Evolutionary conservation across 257 asterid genomes (phyloP).

Genomic region (Solanum pennellii): DNA sequence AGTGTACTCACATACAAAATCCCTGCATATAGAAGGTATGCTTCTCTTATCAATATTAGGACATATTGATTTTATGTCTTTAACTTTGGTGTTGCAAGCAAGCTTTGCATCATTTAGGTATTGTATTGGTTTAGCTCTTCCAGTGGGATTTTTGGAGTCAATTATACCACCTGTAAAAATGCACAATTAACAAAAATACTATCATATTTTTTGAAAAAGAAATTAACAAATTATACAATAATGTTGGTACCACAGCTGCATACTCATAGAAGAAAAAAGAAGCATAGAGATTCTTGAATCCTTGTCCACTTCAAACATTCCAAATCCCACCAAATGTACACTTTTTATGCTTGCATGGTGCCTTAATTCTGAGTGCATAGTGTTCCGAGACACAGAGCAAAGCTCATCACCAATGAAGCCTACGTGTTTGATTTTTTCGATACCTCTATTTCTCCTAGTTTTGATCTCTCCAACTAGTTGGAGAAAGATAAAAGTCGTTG

Average conservation of each 20-base stretch:
- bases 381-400: too few species aligned
- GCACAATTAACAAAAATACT: too few species aligned
- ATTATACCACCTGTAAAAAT: slow-evolving; percentile 21
- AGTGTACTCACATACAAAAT: slow-evolving; percentile 36
- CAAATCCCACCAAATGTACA: slow-evolving; percentile 47
- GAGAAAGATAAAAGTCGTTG: too few species aligned
- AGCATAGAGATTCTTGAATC: slow-evolving; percentile 22
- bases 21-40: slow-evolving; percentile 38
- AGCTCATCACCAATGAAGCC: too few species aligned
- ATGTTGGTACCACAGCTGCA: slow-evolving; percentile 20
- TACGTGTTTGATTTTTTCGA: too few species aligned
- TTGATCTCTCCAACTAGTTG: too few species aligned
- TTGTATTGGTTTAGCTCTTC: slow-evolving; percentile 10
- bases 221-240: not conserved
- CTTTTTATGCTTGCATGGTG: slow-evolving; percentile 18
- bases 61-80: not conserved
- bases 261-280: slow-evolving; percentile 33
- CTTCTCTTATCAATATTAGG: not conserved
- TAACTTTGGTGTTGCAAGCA: slow-evolving; percentile 24
- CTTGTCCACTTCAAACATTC: slow-evolving; percentile 60
- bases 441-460: too few species aligned
- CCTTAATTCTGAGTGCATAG: not conserved
- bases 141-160: not conserved
- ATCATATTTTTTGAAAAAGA: not conserved
- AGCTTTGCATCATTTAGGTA: slow-evolving; percentile 24